Evolutionary conservation across 202 grass and related monocot species (phyloP).

Genomic region (Setaria italica): DNA sequence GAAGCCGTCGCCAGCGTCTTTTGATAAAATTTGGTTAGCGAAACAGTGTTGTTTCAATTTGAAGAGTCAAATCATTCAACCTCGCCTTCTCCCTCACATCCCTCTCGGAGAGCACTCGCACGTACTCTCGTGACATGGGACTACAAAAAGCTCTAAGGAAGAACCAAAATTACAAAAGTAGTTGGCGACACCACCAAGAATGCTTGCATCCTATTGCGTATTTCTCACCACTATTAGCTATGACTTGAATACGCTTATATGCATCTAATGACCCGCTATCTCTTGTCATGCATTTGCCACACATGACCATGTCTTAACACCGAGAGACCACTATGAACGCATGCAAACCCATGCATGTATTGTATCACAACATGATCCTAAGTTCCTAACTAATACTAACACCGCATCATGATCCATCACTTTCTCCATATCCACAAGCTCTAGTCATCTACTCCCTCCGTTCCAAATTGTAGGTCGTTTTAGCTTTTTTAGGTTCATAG

Average conservation of each 20-base stretch:
- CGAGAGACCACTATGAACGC: neutral
- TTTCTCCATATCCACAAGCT: neutral
- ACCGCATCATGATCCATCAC: neutral
- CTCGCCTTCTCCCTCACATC: neutral
- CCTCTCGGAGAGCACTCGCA: neutral
- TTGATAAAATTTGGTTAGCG: slow-evolving; percentile 20
- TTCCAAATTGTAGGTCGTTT: too few relatives aligned
- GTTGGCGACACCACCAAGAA: neutral
- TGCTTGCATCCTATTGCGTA: neutral
- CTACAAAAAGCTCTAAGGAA: neutral
- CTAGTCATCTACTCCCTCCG: neutral
- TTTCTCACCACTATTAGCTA: neutral
- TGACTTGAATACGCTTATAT: neutral
- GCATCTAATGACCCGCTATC: neutral
- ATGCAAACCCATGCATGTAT: neutral
- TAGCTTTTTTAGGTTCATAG: too few relatives aligned
- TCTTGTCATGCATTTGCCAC: neutral
- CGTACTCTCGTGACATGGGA: neutral
- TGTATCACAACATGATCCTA: neutral
- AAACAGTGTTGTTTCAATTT: slow-evolving; percentile 11
- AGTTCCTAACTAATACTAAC: neutral
- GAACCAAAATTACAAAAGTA: neutral
- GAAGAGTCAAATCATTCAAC: neutral
- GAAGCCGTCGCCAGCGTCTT: slow-evolving; percentile 1
- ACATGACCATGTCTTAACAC: neutral